Conservation (phyloP, 768 basidiomycete species). For the Boletus pseudopeckii region DNA sequence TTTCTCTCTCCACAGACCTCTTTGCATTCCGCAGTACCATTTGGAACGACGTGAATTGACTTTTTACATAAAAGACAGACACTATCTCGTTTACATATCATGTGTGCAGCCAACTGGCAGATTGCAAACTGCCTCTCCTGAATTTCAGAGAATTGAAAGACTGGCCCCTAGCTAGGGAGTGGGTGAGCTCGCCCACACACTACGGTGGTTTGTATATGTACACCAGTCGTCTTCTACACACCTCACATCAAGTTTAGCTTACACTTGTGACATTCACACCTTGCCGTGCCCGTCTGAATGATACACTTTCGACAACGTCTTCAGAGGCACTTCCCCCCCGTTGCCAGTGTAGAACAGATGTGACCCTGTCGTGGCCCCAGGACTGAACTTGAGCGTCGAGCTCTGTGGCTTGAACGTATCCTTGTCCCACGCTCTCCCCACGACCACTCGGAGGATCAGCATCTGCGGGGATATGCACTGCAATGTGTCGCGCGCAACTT, state of each 20-base stretch:
- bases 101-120: too few relatives aligned
- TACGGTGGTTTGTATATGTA: not conserved
- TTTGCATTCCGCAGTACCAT: conserved; percentile 41
- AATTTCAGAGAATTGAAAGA: not conserved
- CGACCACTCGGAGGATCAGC: conserved; percentile 24
- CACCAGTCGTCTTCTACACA: not conserved
- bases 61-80: too few relatives aligned
- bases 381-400: conserved; percentile 14
- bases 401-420: not conserved
- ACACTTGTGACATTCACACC: not conserved
- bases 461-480: conserved; percentile 30
- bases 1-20: not conserved
- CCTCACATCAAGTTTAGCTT: not conserved
- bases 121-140: too few relatives aligned
- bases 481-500: not conserved
- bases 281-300: not conserved
- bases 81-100: not conserved
- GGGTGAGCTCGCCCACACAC: too few relatives aligned
- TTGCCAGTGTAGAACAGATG: not conserved
- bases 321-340: not conserved
- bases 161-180: not conserved
- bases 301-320: not conserved
- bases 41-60: conserved; percentile 35
- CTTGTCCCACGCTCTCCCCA: conserved; percentile 10
- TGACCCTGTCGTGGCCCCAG: not conserved